These are phyloP conservation scores for Ilex paraguariensis DNA, from an alignment of 305 asterid species.

Conservation along the genomic window DNA sequence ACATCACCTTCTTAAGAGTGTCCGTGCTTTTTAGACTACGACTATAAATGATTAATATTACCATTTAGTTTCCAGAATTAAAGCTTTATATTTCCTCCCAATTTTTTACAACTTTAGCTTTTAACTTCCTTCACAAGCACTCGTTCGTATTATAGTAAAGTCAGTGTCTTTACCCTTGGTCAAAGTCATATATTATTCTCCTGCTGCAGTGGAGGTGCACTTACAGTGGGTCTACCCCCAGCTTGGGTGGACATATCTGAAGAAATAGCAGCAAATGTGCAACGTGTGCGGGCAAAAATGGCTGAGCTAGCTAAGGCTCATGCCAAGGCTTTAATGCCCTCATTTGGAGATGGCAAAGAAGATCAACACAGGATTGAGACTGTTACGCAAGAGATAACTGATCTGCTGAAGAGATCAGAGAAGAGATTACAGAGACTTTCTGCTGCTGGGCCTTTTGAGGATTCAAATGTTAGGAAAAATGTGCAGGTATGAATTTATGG, in stretches of 20 bases:
- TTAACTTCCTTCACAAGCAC: not conserved
- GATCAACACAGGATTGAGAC: constrained; percentile 89
- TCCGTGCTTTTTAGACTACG: not conserved
- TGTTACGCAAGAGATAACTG: constrained; percentile 90
- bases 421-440: constrained; percentile 74
- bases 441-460: constrained; percentile 87
- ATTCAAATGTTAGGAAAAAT: constrained; percentile 92
- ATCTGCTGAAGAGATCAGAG: constrained; percentile 76
- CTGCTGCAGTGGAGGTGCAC: constrained; percentile 61
- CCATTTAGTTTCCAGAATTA: not conserved
- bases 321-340: constrained; percentile 99
- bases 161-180: not conserved
- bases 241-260: constrained; percentile 95
- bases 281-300: constrained; percentile 74
- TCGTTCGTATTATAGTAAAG: not conserved
- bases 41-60: not conserved
- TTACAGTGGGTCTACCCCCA: constrained; percentile 81
- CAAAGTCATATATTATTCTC: constrained; percentile 16
- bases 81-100: not conserved
- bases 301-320: constrained; percentile 92
- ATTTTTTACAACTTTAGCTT: not conserved
- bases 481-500: constrained; percentile 74
- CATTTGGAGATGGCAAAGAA: constrained; percentile 99
- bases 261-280: constrained; percentile 78
- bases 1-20: no score